Evolutionary conservation across 192 early-diverging fungal species (phyloP).

Genomic region (Coemansia sp.): DNA sequence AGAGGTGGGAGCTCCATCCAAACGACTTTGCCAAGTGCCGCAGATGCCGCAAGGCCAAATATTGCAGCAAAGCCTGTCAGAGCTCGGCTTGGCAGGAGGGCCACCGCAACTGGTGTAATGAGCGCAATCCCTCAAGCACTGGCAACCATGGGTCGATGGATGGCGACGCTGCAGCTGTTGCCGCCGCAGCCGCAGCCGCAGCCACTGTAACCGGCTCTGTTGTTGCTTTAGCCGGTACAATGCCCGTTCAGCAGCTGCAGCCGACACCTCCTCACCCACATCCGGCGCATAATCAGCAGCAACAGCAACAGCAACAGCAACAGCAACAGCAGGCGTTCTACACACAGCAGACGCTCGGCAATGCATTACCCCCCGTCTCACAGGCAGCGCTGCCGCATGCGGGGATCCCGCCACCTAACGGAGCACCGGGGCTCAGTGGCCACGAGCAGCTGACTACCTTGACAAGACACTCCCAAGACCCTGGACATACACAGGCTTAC

Average conservation of each 20-base stretch:
- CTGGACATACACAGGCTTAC: neutral
- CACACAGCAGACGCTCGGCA: neutral
- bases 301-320: conserved; percentile 18
- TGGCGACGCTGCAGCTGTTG: conserved; percentile 24
- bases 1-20: conserved; percentile 70
- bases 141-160: conserved; percentile 11
- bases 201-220: conserved; percentile 22
- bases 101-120: conserved; percentile 79
- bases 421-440: neutral
- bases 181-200: conserved; percentile 35
- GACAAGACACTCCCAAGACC: neutral
- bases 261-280: conserved; percentile 1
- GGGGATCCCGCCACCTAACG: neutral
- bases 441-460: neutral
- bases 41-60: conserved; percentile 81
- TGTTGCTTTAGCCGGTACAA: conserved; percentile 21
- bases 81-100: conserved; percentile 76
- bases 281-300: conserved; percentile 5
- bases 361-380: neutral
- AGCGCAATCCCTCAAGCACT: conserved; percentile 36
- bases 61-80: conserved; percentile 79
- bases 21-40: conserved; percentile 86
- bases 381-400: neutral
- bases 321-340: conserved; percentile 11
- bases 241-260: conserved; percentile 14